Base-by-base conservation (phyloP, 495 filamentous ascomycete species). In the Tuber magnatum region DNA sequence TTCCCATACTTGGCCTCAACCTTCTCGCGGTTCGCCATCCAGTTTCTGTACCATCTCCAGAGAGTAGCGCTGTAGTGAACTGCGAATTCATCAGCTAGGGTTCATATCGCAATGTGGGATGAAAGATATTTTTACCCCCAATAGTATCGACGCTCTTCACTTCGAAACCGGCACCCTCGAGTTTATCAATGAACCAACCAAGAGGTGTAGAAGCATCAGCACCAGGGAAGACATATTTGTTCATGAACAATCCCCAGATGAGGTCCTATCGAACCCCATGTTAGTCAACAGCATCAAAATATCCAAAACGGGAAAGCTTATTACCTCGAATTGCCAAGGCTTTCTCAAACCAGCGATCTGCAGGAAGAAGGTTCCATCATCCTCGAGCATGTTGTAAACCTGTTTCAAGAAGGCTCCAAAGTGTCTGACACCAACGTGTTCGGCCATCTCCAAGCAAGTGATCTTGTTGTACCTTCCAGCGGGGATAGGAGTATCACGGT, bases 1-100 rank as follows among this genome's bases (percentile, higher is more conserved):
- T 92, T 91, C 78, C 95, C 95, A 83, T 98, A 99, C 88, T 97
- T 98, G 75, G 92, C 93, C 83, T 91, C 88, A 44, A 98, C 92
- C 87, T 97, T 97, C 76, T 97, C 94, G 75, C 89, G 88, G 88
- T 98, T 99, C 83, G 88, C 95, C 84, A 98, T 87, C 95, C 95
- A 99, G 88, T 99, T 99, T 79, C 95, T 88, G 87, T 99, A 99
- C 95, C 95, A 99, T 82, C 93, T 90, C 95, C 95, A 99, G 68
- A 99, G 86, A 46, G 95, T 99, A 71, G 94, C 93, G 48, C 93
- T 97, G 85, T 99, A 99, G 86, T 99, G 95, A 61, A 99, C 94
- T 80, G 94, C 94, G 80, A 97, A 89, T 71, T 93, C 97, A 82
- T 97, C 93, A 78, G 94, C 82, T 61, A 84, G 65, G 40, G 41